phyloP scores from a whole-genome alignment of 805 yeast genomes.

The Saturnispora diversa region DNA sequence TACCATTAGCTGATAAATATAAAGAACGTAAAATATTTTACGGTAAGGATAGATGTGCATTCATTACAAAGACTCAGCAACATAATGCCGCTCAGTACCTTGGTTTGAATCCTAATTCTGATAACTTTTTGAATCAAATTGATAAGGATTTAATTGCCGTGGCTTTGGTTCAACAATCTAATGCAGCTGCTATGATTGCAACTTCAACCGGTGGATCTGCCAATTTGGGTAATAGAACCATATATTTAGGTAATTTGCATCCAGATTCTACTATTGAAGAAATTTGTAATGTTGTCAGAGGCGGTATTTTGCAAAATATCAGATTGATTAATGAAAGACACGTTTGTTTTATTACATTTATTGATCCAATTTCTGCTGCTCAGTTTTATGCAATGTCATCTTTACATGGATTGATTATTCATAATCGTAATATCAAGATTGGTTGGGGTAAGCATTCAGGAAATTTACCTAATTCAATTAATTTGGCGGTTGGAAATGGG shows the following conservation, averaged over 20 bases:
- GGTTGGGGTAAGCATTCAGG: constrained; percentile 99
- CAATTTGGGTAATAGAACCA: constrained; percentile 88
- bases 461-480: constrained; percentile 76
- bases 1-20: constrained; percentile 64
- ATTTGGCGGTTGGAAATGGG: constrained; percentile 85
- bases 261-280: constrained; percentile 86
- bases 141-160: constrained; percentile 57
- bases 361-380: constrained; percentile 96
- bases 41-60: constrained; percentile 93
- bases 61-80: constrained; percentile 89
- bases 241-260: constrained; percentile 83
- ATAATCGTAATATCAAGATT: constrained; percentile 76
- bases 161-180: constrained; percentile 84
- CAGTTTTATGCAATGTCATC: constrained; percentile 94
- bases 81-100: constrained; percentile 94
- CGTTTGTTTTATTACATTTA: constrained; percentile 89
- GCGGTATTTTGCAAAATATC: constrained; percentile 83
- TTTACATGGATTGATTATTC: constrained; percentile 79
- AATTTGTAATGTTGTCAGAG: constrained; percentile 91
- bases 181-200: constrained; percentile 97
- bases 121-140: constrained; percentile 54
- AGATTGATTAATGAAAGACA: constrained; percentile 77
- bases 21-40: constrained; percentile 72
- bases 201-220: constrained; percentile 90
- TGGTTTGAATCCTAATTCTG: constrained; percentile 86